Percentiles rank a stretch among this genome's conserved stretches.
phyloP scores from a whole-genome alignment of 140 eudicot species.

The Ambrosia hybrid region DNA sequence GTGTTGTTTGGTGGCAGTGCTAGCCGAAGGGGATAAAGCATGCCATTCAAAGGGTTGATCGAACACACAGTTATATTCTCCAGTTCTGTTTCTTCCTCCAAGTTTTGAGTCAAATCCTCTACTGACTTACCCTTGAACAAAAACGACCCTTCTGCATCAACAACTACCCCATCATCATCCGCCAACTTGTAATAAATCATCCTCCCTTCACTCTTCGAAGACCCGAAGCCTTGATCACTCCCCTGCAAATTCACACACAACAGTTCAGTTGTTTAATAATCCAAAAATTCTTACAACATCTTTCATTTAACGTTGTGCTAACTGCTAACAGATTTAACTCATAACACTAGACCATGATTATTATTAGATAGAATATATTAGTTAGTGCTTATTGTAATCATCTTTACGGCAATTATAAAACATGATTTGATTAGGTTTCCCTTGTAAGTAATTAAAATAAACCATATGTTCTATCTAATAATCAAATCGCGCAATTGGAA shows the following conservation, averaged over 20 bases:
- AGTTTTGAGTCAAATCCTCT: conserved; percentile 55
- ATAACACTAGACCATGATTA: neutral
- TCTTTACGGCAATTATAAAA: too few species aligned
- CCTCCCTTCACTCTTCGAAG: conserved; percentile 60
- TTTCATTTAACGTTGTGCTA: neutral
- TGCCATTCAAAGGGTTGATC: conserved; percentile 63
- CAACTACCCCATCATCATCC: conserved; percentile 60
- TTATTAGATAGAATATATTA: too few species aligned
- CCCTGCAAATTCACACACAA: conserved; percentile 33
- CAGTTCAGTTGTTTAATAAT: too few species aligned
- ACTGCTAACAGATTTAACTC: neutral
- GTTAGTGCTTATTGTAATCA: too few species aligned
- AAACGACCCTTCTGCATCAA: conserved; percentile 58
- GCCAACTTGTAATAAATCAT: conserved; percentile 55
- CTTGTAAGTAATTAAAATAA: too few species aligned
- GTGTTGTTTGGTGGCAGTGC: conserved; percentile 88
- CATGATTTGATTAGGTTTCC: too few species aligned
- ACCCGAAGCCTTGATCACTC: conserved; percentile 27
- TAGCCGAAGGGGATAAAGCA: conserved; percentile 80
- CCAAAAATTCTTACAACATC: neutral
- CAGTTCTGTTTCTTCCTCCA: conserved; percentile 86
- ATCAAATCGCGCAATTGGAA: too few species aligned
- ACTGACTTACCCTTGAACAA: conserved; percentile 57
- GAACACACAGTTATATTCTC: conserved; percentile 67
- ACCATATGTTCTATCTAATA: too few species aligned